Evolutionary conservation across 352 stramenopile species (phyloP).

Genomic region (Globisporangium acanthophoron): DNA sequence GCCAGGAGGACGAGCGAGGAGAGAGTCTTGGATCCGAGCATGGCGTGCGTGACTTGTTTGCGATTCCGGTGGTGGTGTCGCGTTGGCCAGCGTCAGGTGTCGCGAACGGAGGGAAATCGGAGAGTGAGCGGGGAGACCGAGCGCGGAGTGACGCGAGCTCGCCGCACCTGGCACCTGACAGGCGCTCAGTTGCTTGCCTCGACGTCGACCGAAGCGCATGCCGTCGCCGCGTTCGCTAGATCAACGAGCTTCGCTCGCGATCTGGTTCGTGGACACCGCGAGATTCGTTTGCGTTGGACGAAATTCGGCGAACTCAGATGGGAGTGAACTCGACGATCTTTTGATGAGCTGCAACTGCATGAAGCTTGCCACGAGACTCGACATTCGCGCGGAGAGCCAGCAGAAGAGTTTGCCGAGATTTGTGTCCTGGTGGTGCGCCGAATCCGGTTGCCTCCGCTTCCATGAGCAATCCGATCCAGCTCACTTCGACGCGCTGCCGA

Average conservation of each 20-base stretch:
- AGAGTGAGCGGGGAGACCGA: not conserved
- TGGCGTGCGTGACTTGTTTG: not conserved
- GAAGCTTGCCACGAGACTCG: not conserved
- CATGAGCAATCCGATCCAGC: not conserved
- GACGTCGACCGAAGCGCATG: too few species aligned
- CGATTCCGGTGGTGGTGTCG: not conserved
- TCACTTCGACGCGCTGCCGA: not conserved
- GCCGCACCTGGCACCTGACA: not conserved
- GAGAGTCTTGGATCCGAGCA: slow-evolving; percentile 6
- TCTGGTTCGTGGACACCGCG: not conserved
- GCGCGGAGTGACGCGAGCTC: not conserved
- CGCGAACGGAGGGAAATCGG: not conserved
- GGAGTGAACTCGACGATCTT: not conserved
- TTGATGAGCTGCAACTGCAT: not conserved
- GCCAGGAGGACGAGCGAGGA: not conserved
- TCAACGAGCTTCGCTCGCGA: not conserved
- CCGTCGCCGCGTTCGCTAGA: too few species aligned
- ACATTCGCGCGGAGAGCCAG: not conserved
- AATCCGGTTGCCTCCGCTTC: not conserved
- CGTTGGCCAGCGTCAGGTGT: not conserved
- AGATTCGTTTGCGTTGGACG: not conserved
- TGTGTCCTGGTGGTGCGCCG: too few species aligned
- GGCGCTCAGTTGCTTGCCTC: not conserved
- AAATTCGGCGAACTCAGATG: not conserved
- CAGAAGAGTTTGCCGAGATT: too few species aligned